Conservation (phyloP, 1,284 basidiomycete genomes). For the Ceratobasidium sp. region DNA sequence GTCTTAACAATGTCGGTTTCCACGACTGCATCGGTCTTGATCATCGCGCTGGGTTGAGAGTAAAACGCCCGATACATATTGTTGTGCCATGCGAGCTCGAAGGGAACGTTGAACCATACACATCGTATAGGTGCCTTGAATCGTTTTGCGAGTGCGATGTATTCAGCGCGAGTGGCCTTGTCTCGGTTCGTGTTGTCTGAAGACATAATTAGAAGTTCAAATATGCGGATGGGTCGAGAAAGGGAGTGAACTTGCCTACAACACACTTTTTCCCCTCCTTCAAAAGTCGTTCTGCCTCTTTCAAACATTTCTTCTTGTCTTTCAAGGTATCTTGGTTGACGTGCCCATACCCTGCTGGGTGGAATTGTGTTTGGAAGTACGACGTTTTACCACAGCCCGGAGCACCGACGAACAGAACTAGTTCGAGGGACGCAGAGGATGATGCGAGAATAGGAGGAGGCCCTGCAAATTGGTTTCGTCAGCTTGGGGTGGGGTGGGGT, state of each 20-base stretch:
- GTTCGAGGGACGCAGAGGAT: conserved; percentile 55
- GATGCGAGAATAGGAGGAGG: conserved; percentile 68
- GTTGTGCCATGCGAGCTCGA: conserved; percentile 89
- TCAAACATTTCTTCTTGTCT: conserved; percentile 80
- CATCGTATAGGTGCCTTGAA: conserved; percentile 71
- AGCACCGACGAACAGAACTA: conserved; percentile 90
- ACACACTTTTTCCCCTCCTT: conserved; percentile 75
- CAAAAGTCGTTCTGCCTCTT: conserved; percentile 71
- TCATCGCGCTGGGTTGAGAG: conserved; percentile 27
- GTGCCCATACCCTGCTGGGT: conserved; percentile 77
- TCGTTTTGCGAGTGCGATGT: conserved; percentile 74
- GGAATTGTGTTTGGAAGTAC: conserved; percentile 81
- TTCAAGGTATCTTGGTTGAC: conserved; percentile 89
- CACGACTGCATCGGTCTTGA: conserved; percentile 2
- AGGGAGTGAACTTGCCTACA: conserved; percentile 69
- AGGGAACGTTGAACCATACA: conserved; percentile 72
- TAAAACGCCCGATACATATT: conserved; percentile 83
- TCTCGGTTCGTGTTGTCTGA: conserved; percentile 91
- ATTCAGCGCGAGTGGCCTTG: conserved; percentile 73
- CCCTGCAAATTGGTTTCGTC: conserved; percentile 58
- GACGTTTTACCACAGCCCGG: conserved; percentile 91
- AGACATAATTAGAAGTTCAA: neutral
- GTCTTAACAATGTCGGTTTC: neutral
- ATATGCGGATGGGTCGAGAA: conserved; percentile 15
- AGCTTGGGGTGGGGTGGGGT: neutral